Percentiles rank a stretch among this genome's conserved stretches.
phyloP scores from a whole-genome alignment of 768 basidiomycete species.

The Hypholoma fasciculare region DNA sequence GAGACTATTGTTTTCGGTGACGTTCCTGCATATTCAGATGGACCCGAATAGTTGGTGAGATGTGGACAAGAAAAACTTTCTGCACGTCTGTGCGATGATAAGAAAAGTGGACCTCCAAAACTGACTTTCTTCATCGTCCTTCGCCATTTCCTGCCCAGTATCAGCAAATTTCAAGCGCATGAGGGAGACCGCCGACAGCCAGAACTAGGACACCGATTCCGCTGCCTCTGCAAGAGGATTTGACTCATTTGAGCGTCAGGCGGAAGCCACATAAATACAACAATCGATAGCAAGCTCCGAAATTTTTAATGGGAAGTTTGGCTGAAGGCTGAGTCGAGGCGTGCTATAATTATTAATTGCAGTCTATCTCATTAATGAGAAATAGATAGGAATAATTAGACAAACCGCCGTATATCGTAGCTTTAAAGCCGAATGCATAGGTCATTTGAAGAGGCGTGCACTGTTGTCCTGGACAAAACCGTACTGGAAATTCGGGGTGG shows the following conservation, averaged over 20 bases:
- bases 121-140: not conserved
- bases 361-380: no score
- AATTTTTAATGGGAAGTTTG: no score
- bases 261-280: not conserved
- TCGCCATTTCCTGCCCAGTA: constrained; percentile 7
- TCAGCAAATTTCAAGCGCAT: constrained; percentile 2
- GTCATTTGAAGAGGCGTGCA: no score
- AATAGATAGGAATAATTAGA: no score
- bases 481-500: no score
- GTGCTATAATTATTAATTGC: no score
- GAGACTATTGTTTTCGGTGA: constrained; percentile 14
- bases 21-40: constrained; percentile 22
- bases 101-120: constrained; percentile 23
- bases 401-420: no score
- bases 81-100: constrained; percentile 40
- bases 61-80: constrained; percentile 26
- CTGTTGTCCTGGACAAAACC: no score
- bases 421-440: no score
- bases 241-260: no score
- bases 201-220: constrained; percentile 32
- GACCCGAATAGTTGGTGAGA: constrained; percentile 14
- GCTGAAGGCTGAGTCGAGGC: no score
- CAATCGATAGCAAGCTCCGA: no score
- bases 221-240: constrained; percentile 23
- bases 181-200: constrained; percentile 15